Percentiles rank a stretch among this genome's conserved stretches.
Evolutionary conservation across 2,329 filamentous ascomycete species (phyloP).

Genomic region (Venturia oleaginea): DNA sequence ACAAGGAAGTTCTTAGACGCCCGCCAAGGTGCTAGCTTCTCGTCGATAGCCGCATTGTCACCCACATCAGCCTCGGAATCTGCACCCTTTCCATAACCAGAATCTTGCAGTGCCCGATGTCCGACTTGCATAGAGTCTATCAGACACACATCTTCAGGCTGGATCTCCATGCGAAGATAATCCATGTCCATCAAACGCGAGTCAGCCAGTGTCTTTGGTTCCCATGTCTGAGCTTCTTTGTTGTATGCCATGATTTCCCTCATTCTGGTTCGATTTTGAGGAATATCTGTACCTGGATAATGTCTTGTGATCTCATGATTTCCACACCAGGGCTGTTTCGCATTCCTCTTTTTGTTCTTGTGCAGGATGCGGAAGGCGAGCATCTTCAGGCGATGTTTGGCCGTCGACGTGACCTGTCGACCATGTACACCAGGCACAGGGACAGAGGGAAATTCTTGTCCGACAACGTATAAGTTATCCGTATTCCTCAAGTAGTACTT

Average conservation of each 20-base stretch:
- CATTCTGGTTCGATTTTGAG: constrained; percentile 92
- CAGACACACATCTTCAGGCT: constrained; percentile 88
- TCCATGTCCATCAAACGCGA: constrained; percentile 65
- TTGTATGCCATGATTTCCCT: constrained; percentile 93
- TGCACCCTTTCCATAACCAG: constrained; percentile 62
- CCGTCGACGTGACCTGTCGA: constrained; percentile 90
- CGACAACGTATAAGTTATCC: constrained; percentile 82
- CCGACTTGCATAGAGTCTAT: constrained; percentile 97
- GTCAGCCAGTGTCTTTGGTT: constrained; percentile 54
- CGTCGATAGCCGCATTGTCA: constrained; percentile 67
- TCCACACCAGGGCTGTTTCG: constrained; percentile 76
- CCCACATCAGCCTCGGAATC: constrained; percentile 54
- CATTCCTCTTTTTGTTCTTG: constrained; percentile 58
- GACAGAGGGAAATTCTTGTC: constrained; percentile 83
- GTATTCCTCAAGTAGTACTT: constrained; percentile 80
- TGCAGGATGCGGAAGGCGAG: constrained; percentile 82
- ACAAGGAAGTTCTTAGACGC: constrained; percentile 95
- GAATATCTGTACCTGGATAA: constrained; percentile 85
- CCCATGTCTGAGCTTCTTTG: constrained; percentile 79
- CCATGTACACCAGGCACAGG: constrained; percentile 92
- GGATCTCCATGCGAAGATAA: constrained; percentile 76
- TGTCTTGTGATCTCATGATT: constrained; percentile 54
- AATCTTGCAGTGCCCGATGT: constrained; percentile 80
- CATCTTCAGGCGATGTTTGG: constrained; percentile 95
- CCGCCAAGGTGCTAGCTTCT: constrained; percentile 91